Percentiles rank a stretch among this genome's conserved stretches.
Evolutionary conservation across 148 eudicot species (phyloP).

Genomic region (Spergularia marina): DNA sequence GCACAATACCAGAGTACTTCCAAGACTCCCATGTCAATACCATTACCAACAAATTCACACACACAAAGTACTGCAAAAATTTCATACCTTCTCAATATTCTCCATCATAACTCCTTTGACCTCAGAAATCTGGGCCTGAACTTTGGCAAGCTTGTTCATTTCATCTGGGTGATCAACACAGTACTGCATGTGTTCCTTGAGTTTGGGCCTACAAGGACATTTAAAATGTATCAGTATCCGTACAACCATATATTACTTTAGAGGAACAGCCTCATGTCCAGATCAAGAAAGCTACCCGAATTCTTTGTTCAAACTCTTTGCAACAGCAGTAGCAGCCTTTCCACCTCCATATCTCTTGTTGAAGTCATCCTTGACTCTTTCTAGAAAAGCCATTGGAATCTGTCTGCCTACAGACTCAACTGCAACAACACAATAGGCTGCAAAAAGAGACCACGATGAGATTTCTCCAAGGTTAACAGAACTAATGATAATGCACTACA

Average conservation of each 20-base stretch:
- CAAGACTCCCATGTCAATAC: neutral
- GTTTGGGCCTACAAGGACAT: slow-evolving; percentile 34
- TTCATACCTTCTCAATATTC: slow-evolving; percentile 45
- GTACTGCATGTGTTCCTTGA: slow-evolving; percentile 55
- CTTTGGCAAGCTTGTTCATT: slow-evolving; percentile 52
- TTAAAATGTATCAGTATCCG: slow-evolving; percentile 9
- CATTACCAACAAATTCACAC: neutral
- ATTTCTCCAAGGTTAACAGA: neutral
- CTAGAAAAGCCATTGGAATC: slow-evolving; percentile 52
- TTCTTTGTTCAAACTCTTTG: slow-evolving; percentile 51
- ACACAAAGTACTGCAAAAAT: neutral
- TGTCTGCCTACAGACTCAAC: slow-evolving; percentile 52
- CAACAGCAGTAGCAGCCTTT: slow-evolving; percentile 47
- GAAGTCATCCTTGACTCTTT: slow-evolving; percentile 49
- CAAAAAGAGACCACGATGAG: slow-evolving; percentile 16
- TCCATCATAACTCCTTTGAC: slow-evolving; percentile 62
- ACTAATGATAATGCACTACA: neutral
- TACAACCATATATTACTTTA: neutral
- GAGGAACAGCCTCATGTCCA: neutral
- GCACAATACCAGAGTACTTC: too few species aligned
- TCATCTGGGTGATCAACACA: slow-evolving; percentile 59
- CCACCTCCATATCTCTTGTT: slow-evolving; percentile 54
- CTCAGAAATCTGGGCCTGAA: slow-evolving; percentile 52
- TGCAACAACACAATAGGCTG: slow-evolving; percentile 54
- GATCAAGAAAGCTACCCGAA: slow-evolving; percentile 35